Evolutionary conservation across 192 early-diverging fungal species (phyloP), one percentile per base, ranked within the genome.

Genomic region (Linnemannia exigua): DNA sequence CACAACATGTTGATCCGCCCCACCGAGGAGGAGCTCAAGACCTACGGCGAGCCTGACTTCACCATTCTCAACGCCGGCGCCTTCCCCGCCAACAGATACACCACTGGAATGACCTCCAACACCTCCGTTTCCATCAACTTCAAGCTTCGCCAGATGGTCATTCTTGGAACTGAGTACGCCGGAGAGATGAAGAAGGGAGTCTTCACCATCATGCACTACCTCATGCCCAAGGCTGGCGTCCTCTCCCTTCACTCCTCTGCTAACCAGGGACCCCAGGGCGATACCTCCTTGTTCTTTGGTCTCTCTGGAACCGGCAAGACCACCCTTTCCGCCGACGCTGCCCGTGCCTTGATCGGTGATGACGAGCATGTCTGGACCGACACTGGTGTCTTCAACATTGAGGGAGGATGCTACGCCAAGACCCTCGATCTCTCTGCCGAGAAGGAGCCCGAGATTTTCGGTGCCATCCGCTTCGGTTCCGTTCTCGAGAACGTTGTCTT

Each of bases 101-200:
- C 96, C 76, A 96, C 93, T 68, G 98, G 98, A 71, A 97, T 99
- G 97, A 98, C 97, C 72, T 97, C 96, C 75, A 93, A 91, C 75
- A 99, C 98, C 77, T 96, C 95, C 70, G 95, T 99, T 51, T 91
- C 96, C 22, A 90, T 99, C 88, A 96, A 95, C 95, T 99, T 99
- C 81, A 95, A 96, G 90, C 94, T 95, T 88, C 88, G 89, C 61
- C 96, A 99, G 90, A 99, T 99, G 98, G 96, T 99, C 67, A 99
- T 99, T 74, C 93, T 99, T 72, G 98, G 98, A 76, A 97, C 97
- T 77, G 95, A 98, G 90, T 99, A 99, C 87, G 98, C 98, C 77
- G 98, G 98, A 87, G 98, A 99, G 91, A 99, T 99, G 98, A 99
- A 99, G 93, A 99, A 99, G 95, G 98, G 98, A 88, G 89, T 94